Evolutionary conservation across 1,284 basidiomycete species (phyloP).

Genomic region (Ganoderma meredithae): DNA sequence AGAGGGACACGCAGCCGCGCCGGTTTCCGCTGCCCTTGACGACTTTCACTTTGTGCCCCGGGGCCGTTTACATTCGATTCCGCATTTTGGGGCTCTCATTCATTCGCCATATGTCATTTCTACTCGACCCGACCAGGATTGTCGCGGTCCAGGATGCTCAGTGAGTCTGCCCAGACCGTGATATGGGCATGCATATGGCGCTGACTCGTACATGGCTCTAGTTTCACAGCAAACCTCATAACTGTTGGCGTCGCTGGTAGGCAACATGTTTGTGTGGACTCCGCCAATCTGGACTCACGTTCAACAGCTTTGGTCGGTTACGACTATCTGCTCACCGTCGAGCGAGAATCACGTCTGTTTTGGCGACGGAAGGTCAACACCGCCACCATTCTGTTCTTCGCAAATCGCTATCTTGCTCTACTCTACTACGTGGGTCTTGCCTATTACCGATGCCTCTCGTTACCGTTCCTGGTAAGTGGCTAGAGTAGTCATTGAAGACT

Average conservation of each 20-base stretch:
- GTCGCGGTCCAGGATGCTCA: background rate
- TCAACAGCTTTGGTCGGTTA: constrained; percentile 12
- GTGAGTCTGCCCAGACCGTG: background rate
- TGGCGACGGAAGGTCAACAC: constrained; percentile 12
- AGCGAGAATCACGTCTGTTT: constrained; percentile 14
- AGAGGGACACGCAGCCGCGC: no score
- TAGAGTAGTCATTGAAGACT: background rate
- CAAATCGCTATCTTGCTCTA: constrained; percentile 9
- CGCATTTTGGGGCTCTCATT: background rate
- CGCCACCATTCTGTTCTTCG: constrained; percentile 11
- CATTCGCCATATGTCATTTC: background rate
- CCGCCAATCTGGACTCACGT: background rate
- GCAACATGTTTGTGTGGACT: background rate
- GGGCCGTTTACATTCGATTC: background rate
- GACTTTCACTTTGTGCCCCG: no score
- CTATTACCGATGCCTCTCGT: background rate
- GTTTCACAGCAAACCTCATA: background rate
- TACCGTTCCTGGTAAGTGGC: background rate
- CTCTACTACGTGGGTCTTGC: background rate
- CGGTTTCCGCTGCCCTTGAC: background rate
- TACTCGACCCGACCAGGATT: background rate
- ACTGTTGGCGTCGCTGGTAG: background rate
- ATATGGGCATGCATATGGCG: background rate
- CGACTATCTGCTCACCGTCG: constrained; percentile 18
- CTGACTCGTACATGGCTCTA: background rate